Conservation (phyloP, 139 green algal species). For the Tetradesmus obliquus region DNA sequence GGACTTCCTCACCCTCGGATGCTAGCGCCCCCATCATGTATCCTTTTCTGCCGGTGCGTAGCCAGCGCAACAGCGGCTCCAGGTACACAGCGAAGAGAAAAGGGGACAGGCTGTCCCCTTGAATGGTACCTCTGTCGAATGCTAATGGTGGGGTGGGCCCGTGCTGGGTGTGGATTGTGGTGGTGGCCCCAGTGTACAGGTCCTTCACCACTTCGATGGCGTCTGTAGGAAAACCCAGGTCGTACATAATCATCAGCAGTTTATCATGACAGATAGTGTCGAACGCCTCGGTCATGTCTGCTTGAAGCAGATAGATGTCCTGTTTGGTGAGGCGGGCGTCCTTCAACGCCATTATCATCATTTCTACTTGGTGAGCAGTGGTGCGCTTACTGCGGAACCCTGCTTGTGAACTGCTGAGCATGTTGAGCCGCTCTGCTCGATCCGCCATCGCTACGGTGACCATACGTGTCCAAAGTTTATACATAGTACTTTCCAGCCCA, state of each 20-base stretch:
- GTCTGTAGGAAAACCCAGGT: slow-evolving; percentile 53
- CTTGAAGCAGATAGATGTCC: slow-evolving; percentile 48
- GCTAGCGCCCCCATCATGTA: slow-evolving; percentile 3
- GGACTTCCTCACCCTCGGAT: background rate
- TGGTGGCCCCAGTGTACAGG: slow-evolving; percentile 56
- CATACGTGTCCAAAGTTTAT: slow-evolving; percentile 60
- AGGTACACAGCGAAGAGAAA: slow-evolving; percentile 50
- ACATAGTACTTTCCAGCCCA: slow-evolving; percentile 44
- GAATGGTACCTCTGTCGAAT: slow-evolving; percentile 54
- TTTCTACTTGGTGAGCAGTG: slow-evolving; percentile 18
- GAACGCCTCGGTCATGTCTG: slow-evolving; percentile 59
- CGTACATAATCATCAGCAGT: slow-evolving; percentile 52
- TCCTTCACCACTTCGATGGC: slow-evolving; percentile 48
- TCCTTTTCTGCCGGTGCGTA: background rate
- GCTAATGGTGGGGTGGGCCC: slow-evolving; percentile 17
- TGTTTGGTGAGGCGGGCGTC: slow-evolving; percentile 31
- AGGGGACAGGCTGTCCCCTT: slow-evolving; percentile 58
- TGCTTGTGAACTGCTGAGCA: slow-evolving; percentile 51
- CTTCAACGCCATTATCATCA: slow-evolving; percentile 46
- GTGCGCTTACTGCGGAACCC: slow-evolving; percentile 48
- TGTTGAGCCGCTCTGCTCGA: slow-evolving; percentile 16
- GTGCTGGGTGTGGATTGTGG: slow-evolving; percentile 16
- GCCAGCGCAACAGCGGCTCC: slow-evolving; percentile 31
- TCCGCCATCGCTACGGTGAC: slow-evolving; percentile 30
- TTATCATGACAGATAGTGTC: slow-evolving; percentile 58